A percentile compares a stretch with the other conserved stretches of the same genome.
Conservation (phyloP, 2,329 filamentous ascomycete species). For the Escovopsis sp. region DNA sequence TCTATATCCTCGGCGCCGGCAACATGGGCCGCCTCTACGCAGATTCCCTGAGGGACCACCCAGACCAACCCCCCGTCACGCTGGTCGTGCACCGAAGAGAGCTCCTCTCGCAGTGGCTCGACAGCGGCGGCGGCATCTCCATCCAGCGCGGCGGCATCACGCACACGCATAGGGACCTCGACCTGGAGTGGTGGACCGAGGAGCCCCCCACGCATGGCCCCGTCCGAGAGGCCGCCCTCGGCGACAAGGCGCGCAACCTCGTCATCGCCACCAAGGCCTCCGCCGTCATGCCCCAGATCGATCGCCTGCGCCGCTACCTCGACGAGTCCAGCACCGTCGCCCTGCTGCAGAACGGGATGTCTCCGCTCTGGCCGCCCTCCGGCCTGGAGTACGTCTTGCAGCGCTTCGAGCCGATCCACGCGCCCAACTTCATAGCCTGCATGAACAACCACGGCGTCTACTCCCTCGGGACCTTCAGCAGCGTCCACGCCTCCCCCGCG, state of each 20-base stretch:
- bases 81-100: conserved; percentile 56
- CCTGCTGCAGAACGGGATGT: conserved; percentile 83
- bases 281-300: conserved; percentile 45
- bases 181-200: conserved; percentile 41
- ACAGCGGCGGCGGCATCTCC: conserved; percentile 25
- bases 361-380: conserved; percentile 41
- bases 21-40: conserved; percentile 72
- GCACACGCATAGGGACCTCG: conserved; percentile 23
- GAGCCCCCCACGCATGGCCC: conserved; percentile 20
- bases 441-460: conserved; percentile 42
- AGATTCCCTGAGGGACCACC: conserved; percentile 46
- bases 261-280: conserved; percentile 66
- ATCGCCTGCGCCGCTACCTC: conserved; percentile 44
- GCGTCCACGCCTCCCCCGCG: conserved; percentile 35
- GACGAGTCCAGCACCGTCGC: conserved; percentile 54
- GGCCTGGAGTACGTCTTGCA: conserved; percentile 26
- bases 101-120: conserved; percentile 32
- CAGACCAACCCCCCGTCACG: conserved; percentile 54
- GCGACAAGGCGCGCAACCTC: conserved; percentile 47
- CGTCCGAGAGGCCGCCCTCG: conserved; percentile 24
- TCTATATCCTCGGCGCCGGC: conserved; percentile 67
- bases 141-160: conserved; percentile 21
- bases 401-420: conserved; percentile 21
- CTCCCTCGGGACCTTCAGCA: conserved; percentile 33
- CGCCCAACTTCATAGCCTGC: conserved; percentile 59